These are phyloP conservation scores for Saccharomyces hybrid DNA, from an alignment of 1,139 yeast species.

Conservation along the genomic window DNA sequence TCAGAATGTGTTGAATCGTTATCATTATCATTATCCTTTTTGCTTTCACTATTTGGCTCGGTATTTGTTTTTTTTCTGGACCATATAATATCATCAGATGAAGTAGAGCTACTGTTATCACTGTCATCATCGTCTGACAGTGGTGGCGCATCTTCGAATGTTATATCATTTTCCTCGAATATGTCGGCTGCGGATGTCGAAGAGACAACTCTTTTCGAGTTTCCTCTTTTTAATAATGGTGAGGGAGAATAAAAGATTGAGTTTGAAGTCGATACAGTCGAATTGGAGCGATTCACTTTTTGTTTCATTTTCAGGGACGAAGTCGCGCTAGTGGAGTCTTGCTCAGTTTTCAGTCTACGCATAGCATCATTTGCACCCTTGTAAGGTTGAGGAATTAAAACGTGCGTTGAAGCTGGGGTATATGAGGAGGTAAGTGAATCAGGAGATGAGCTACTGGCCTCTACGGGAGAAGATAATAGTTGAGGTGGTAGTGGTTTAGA, in stretches of 20 bases:
- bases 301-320: slow-evolving; percentile 13
- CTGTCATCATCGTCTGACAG: slow-evolving; percentile 39
- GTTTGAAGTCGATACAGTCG: slow-evolving; percentile 18
- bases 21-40: slow-evolving; percentile 2
- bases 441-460: slow-evolving; percentile 11
- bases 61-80: slow-evolving; percentile 2
- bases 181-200: slow-evolving; percentile 40
- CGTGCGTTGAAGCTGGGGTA: slow-evolving; percentile 37
- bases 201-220: slow-evolving; percentile 41
- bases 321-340: slow-evolving; percentile 13
- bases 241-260: slow-evolving; percentile 32
- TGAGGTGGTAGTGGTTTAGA: slow-evolving; percentile 19
- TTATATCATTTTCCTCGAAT: slow-evolving; percentile 59
- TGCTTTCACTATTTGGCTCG: neutral
- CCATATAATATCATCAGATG: slow-evolving; percentile 20
- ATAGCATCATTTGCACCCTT: slow-evolving; percentile 31
- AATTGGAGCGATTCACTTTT: slow-evolving; percentile 22
- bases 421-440: slow-evolving; percentile 30
- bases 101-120: slow-evolving; percentile 6
- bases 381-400: slow-evolving; percentile 37
- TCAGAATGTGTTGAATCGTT: slow-evolving; percentile 14
- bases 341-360: slow-evolving; percentile 12
- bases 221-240: slow-evolving; percentile 47
- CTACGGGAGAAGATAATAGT: slow-evolving; percentile 5
- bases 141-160: slow-evolving; percentile 67